These are phyloP conservation scores for Trichoderma reesei DNA, from an alignment of 495 filamentous ascomycete genomes.

Conservation along the genomic window DNA sequence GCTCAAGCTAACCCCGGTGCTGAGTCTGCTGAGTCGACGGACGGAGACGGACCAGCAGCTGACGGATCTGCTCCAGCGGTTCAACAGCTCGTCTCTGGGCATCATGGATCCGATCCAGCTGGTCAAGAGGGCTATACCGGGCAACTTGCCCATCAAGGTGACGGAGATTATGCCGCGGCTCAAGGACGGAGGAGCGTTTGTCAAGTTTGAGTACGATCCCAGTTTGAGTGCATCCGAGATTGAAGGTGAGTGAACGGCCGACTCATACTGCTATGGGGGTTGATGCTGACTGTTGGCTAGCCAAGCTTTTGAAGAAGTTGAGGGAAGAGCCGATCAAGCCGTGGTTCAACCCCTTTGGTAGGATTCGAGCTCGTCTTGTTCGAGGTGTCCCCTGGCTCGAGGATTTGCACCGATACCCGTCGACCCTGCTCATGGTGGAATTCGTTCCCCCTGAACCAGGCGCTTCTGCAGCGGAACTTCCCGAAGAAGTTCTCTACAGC, in stretches of 20 bases:
- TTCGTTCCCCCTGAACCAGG: conserved; percentile 65
- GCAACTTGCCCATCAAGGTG: conserved; percentile 51
- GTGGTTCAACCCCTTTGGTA: conserved; percentile 79
- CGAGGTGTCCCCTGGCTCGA: conserved; percentile 88
- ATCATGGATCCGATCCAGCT: conserved; percentile 55
- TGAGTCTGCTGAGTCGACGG: conserved; percentile 50
- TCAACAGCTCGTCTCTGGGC: conserved; percentile 48
- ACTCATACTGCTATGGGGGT: conserved; percentile 23
- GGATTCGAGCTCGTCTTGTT: conserved; percentile 59
- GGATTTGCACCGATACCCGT: conserved; percentile 78
- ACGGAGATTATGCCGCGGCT: conserved; percentile 70
- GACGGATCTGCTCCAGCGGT: conserved; percentile 50
- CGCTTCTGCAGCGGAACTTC: conserved; percentile 58
- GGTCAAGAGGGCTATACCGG: conserved; percentile 52
- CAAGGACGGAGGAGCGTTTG: conserved; percentile 88
- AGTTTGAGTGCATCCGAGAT: conserved; percentile 47
- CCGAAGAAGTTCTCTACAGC: conserved; percentile 75
- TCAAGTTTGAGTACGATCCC: conserved; percentile 65
- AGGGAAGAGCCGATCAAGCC: conserved; percentile 65
- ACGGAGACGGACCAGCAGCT: conserved; percentile 45
- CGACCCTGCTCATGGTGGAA: conserved; percentile 64
- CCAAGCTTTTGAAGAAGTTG: conserved; percentile 37
- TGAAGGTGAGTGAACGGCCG: conserved; percentile 25
- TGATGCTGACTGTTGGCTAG: conserved; percentile 2
- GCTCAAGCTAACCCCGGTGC: conserved; percentile 57